Evolutionary conservation across 1,139 yeast genomes (phyloP).

Genomic region (Candida sojae): DNA sequence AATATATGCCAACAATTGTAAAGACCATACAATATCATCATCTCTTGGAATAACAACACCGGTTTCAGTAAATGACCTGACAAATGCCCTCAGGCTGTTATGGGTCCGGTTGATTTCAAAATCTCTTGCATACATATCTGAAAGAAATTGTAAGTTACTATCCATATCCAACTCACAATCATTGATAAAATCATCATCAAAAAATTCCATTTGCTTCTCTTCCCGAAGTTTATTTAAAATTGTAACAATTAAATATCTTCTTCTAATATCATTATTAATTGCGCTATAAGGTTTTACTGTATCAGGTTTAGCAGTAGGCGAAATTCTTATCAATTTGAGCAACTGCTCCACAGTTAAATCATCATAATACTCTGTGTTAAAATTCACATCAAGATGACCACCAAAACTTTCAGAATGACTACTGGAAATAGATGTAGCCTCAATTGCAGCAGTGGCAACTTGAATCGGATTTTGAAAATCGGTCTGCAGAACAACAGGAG

Average conservation of each 20-base stretch:
- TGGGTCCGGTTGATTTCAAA: constrained; percentile 27
- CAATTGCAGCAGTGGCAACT: constrained; percentile 19
- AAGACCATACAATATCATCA: constrained; percentile 92
- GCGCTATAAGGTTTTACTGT: constrained; percentile 4
- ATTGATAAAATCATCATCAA: constrained; percentile 33
- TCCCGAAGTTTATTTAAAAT: constrained; percentile 41
- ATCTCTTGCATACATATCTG: constrained; percentile 45
- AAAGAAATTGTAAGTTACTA: constrained; percentile 41
- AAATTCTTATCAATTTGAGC: constrained; percentile 31
- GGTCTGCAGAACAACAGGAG: neutral
- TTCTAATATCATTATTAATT: constrained; percentile 33
- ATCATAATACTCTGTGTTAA: constrained; percentile 45
- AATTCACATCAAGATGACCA: constrained; percentile 16
- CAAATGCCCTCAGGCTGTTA: constrained; percentile 41
- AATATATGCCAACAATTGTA: constrained; percentile 87
- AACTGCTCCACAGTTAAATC: constrained; percentile 39
- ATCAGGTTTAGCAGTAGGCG: constrained; percentile 8
- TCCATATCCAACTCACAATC: constrained; percentile 48
- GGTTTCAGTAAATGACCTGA: constrained; percentile 65
- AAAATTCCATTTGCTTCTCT: constrained; percentile 37
- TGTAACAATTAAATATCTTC: constrained; percentile 38
- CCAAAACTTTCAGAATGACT: neutral
- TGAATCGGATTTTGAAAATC: constrained; percentile 12
- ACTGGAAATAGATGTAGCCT: constrained; percentile 16
- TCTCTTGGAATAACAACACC: constrained; percentile 85